phyloP scores from a whole-genome alignment of 2,329 filamentous ascomycete species.

The Niveomyces coronatus region DNA sequence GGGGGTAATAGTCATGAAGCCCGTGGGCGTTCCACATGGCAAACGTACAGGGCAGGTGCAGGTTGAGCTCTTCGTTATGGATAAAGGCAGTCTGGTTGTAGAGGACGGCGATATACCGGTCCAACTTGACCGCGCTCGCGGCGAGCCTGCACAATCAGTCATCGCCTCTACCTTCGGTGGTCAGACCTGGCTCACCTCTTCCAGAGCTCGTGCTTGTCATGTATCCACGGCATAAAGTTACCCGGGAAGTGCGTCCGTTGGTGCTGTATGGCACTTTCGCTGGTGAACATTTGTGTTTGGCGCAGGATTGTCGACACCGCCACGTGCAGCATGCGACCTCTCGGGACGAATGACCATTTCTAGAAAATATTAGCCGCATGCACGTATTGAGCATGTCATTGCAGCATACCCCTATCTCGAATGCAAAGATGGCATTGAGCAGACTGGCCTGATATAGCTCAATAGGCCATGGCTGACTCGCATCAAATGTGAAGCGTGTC shows the following conservation, averaged over 20 bases:
- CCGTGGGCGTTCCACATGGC: slow-evolving; percentile 28
- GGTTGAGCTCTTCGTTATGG: slow-evolving; percentile 26
- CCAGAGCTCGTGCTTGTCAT: slow-evolving; percentile 22
- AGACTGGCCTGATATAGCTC: slow-evolving; percentile 4
- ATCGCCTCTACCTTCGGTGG: too few relatives aligned
- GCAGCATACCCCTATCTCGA: slow-evolving; percentile 7
- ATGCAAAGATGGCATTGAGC: slow-evolving; percentile 7
- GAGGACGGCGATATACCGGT: slow-evolving; percentile 25
- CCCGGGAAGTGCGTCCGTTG: slow-evolving; percentile 25
- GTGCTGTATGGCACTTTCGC: slow-evolving; percentile 24
- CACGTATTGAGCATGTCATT: neutral
- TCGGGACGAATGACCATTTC: slow-evolving; percentile 22
- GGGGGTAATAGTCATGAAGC: slow-evolving; percentile 25
- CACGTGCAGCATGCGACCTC: slow-evolving; percentile 23
- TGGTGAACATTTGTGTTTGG: slow-evolving; percentile 26
- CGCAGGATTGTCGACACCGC: slow-evolving; percentile 24
- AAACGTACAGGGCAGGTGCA: slow-evolving; percentile 23
- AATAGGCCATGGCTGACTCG: slow-evolving; percentile 5
- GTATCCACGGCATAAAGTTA: slow-evolving; percentile 26
- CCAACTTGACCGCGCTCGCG: slow-evolving; percentile 26
- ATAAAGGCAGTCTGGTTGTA: slow-evolving; percentile 22
- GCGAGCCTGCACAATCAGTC: slow-evolving; percentile 22
- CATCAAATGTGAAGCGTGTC: slow-evolving; percentile 7
- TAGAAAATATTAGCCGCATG: slow-evolving; percentile 11
- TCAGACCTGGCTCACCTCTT: slow-evolving; percentile 19